Evolutionary conservation across 495 filamentous ascomycete genomes (phyloP), one percentile per base, ranked within the genome.

Genomic region (Penicillium parvum): DNA sequence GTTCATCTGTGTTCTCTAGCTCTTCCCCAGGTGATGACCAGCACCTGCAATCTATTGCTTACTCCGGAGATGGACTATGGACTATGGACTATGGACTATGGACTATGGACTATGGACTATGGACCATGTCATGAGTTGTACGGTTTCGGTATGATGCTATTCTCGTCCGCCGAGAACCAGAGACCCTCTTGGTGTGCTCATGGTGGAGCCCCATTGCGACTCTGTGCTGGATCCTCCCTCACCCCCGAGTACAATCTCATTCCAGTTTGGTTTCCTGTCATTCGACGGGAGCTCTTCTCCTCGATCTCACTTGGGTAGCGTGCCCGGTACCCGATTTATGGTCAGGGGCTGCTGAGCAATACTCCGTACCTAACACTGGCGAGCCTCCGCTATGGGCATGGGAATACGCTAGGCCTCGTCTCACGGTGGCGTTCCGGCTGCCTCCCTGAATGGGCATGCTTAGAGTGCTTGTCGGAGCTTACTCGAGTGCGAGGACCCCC

Each of bases 391-490:
- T n/a, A n/a, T n/a, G 47, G 47, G 47, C 47, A 47, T 39, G 35
- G 43, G 43, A 29, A 37, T 39, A 30, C 30, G 51, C 33, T 42
- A 46, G 42, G 26, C 37, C 32, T 40, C 38, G 19, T 33, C n/a
- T 18, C 14, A 42, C 16, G 25, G 38, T 16, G n/a, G n/a, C n/a
- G n/a, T n/a, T n/a, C n/a, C n/a, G 22, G 32, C 8, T 7, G 10
- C 14, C 23, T 29, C 45, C 14, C 32, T 26, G 11, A 47, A 27
- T 21, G 37, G 29, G 20, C 32, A 36, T n/a, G 43, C 14, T 9
- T 23, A 42, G 27, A 43, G 43, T 51, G 52, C 52, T 55, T 55
- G 37, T 43, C 33, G 43, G 43, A 41, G 52, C 52, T 55, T 55
- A 38, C 50, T 44, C 23, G 18, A n/a, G n/a, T n/a, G n/a, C n/a